Evolutionary conservation across 2,329 filamentous ascomycete genomes (phyloP).

Genomic region (Fusarium dlaminii): DNA sequence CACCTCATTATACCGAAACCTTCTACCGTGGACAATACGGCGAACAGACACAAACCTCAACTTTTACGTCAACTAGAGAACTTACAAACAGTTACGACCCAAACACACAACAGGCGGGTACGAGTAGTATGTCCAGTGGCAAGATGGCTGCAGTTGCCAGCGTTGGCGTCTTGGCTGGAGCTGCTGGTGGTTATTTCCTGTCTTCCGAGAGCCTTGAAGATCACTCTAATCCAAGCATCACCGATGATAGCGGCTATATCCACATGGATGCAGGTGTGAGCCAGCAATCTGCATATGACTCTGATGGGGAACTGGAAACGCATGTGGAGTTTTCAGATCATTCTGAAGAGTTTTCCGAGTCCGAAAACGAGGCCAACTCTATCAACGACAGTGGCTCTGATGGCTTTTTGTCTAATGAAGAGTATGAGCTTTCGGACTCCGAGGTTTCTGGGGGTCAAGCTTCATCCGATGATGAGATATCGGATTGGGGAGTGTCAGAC

Average conservation of each 20-base stretch:
- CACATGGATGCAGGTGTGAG: neutral
- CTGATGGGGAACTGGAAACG: neutral
- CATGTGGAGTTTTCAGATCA: neutral
- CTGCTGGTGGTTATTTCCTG: neutral
- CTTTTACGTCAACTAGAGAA: neutral
- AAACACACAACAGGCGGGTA: neutral
- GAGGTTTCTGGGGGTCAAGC: neutral
- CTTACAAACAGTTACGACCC: neutral
- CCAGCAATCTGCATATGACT: neutral
- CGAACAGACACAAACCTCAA: neutral
- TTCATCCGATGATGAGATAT: neutral
- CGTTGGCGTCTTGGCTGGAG: neutral
- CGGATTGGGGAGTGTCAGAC: neutral
- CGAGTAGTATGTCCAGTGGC: neutral
- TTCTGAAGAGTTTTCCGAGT: neutral
- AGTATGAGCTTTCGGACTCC: neutral
- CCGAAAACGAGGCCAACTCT: neutral
- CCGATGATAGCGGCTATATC: neutral
- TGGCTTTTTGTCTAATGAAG: neutral
- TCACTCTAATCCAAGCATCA: neutral
- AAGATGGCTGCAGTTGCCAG: neutral
- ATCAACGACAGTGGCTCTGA: neutral
- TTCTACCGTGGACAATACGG: neutral
- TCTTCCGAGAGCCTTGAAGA: neutral
- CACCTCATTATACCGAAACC: neutral